These are phyloP conservation scores for Microcyclosporella mali DNA, from an alignment of 2,329 filamentous ascomycete genomes.

Conservation along the genomic window DNA sequence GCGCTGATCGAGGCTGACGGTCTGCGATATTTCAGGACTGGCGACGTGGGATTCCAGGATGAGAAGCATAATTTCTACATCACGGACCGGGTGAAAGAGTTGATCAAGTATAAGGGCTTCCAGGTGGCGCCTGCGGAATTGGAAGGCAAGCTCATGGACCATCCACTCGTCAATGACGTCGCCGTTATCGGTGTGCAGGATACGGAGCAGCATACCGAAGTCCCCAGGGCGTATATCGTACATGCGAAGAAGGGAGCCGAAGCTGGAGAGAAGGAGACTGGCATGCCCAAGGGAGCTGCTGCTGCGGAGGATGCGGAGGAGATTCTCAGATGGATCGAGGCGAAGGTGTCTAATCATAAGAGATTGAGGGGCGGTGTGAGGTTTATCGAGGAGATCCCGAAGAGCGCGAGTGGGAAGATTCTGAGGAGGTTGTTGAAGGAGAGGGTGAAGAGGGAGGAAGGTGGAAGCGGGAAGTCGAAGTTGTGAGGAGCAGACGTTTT, in stretches of 20 bases:
- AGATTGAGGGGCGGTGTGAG: conserved; percentile 42
- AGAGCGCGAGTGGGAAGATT: conserved; percentile 45
- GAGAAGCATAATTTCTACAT: conserved; percentile 77
- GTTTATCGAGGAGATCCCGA: conserved; percentile 44
- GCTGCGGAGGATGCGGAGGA: conserved; percentile 34
- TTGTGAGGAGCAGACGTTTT: conserved; percentile 23
- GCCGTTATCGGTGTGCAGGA: conserved; percentile 44
- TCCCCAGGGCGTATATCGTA: conserved; percentile 42
- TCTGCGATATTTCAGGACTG: conserved; percentile 70
- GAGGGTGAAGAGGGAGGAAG: conserved; percentile 37
- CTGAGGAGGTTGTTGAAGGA: conserved; percentile 41
- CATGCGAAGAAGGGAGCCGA: conserved; percentile 33
- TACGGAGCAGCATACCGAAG: conserved; percentile 41
- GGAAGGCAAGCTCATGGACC: conserved; percentile 41
- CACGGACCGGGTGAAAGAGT: conserved; percentile 73
- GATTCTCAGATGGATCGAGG: conserved; percentile 38
- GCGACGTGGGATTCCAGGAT: conserved; percentile 77
- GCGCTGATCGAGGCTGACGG: conserved; percentile 61
- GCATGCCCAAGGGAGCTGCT: conserved; percentile 10
- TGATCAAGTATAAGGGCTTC: conserved; percentile 54
- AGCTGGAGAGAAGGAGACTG: conserved; percentile 25
- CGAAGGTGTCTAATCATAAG: conserved; percentile 44
- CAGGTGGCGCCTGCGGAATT: conserved; percentile 46
- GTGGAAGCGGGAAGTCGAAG: conserved; percentile 34
- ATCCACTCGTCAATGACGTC: conserved; percentile 39